Evolutionary conservation across 352 stramenopile genomes (phyloP), one percentile per base, ranked within the genome.

Genomic region (Globisporangium cystogenes): DNA sequence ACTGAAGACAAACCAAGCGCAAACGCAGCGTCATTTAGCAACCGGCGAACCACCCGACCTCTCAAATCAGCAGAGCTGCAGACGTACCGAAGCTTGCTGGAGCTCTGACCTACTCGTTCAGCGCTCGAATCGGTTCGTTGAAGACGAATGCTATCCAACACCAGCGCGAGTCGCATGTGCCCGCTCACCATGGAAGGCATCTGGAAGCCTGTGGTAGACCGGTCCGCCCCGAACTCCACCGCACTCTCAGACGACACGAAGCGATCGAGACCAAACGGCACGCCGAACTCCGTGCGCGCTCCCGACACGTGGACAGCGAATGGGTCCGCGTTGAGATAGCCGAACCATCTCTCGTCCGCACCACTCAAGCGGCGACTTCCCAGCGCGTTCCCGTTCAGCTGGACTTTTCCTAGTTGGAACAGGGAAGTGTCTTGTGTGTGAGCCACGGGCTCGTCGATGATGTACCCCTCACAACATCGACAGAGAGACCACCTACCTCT

Each of bases 381-480:
- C 21, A 82, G 53, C 7, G 56, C 24, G 48, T 83, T 61, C 7
- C 78, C 78, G 53, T 87, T 90, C 11, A 90, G 27, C 8, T 56
- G 82, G 31, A 90, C 55, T 52, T 74, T 79, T 3, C 78, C 72
- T 56, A 12, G 29, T 8, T 18, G 4, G 45, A 31, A 26, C 16
- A 45, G 7, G 14, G 7, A 4, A 16, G 12, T 11, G 4, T 11
- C 12, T 16, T 39, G 33, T 4, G 5, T 5, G 15, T 39, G 11
- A 39, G 12, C 10, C 29, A 35, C 29, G 29, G 29, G 10, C 12
- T 35, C 29, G 10, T 12, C 33, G 33, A 11, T 16, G 14, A 0
- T 23, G 15, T 24, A 16, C 23, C 16, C 3, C 11, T 12, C 42
- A 33, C 20, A 48, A 14, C 24, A 27, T 35, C 41, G 16, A 12